A percentile compares a stretch with the other conserved stretches of the same genome.
These are phyloP conservation scores for Gossypium sturtianum DNA, from an alignment of 345 rosid genomes.

Conservation along the genomic window DNA sequence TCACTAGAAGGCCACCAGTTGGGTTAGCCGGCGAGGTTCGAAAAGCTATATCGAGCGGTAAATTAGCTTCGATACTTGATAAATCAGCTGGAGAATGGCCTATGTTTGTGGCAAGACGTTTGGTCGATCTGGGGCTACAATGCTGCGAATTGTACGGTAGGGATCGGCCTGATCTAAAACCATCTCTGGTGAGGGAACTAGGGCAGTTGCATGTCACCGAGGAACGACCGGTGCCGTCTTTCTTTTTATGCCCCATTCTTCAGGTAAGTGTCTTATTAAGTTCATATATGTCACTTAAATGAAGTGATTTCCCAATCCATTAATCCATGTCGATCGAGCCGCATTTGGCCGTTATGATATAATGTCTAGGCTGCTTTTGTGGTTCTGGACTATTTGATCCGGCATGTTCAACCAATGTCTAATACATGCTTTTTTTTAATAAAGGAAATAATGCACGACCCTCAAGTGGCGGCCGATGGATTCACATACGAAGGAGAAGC, in stretches of 20 bases:
- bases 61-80: conserved; percentile 47
- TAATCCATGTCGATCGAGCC: neutral
- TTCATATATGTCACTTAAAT: neutral
- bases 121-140: conserved; percentile 50
- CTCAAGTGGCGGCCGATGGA: conserved; percentile 74
- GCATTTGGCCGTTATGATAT: neutral
- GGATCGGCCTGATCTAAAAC: conserved; percentile 53
- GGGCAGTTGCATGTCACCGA: conserved; percentile 49
- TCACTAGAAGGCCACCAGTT: conserved; percentile 51
- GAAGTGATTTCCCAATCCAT: neutral
- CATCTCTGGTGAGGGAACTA: conserved; percentile 58
- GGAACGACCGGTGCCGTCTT: conserved; percentile 56
- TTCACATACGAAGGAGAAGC: conserved; percentile 72
- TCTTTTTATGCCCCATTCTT: conserved; percentile 70
- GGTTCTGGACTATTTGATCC: neutral
- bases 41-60: conserved; percentile 37
- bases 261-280: conserved; percentile 32
- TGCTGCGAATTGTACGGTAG: conserved; percentile 48
- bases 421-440: conserved; percentile 1
- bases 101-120: conserved; percentile 33
- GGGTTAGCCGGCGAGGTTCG: conserved; percentile 50
- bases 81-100: conserved; percentile 71
- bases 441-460: conserved; percentile 80
- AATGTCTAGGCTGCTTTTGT: neutral
- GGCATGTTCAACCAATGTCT: neutral